Base-by-base conservation (phyloP, 2,329 filamentous ascomycete genomes). In the Alternaria sp. region DNA sequence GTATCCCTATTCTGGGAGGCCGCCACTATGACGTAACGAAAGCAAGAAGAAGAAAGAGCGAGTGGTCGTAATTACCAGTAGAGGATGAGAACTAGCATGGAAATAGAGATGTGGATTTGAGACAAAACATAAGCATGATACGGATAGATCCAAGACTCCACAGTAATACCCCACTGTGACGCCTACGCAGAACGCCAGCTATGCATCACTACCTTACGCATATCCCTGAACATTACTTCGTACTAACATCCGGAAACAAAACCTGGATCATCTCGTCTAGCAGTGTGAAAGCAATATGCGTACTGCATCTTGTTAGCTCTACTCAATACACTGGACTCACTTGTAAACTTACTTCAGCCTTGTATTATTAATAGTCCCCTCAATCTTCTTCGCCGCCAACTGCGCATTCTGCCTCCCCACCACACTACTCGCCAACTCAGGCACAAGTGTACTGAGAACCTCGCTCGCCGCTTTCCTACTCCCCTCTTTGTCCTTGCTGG, bases 401-500 rank as follows among this genome's bases (percentile, higher is more conserved):
- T 96, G 92, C 16, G 96, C 95, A 81, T 99, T 99, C 44, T 90
- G 87, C 72, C 93, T 87, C 5, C 95, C 95, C 16, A 99, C 96
- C 7, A 99, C 96, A 79, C 92, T 97, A 8, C 91, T 93, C 9
- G 92, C 94, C 58, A 99, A 77, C 77, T 99, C 95, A 3, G 95
- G 95, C 20, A 99, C 85, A 51, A 99, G 85, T 10, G 93, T 97
- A 10, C 91, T 92, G 50, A 99, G 85, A 84, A 98, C 92, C 25
- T 97, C 81, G 61, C 91, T 93, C 7, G 96, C 95, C 79, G 98
- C 95, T 9, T 90, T 92, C 62, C 92, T 86, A 63, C 91, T 96
- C 78, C 89, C 90, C 52, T 89, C 86, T 81, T 93, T 95, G 71
- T 98, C 92, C 1, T 86, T 85, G 4, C 83, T 73, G 0, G 90